These are phyloP conservation scores for Mortierella sp. DNA, from an alignment of 371 early-diverging fungal genomes.

Conservation along the genomic window DNA sequence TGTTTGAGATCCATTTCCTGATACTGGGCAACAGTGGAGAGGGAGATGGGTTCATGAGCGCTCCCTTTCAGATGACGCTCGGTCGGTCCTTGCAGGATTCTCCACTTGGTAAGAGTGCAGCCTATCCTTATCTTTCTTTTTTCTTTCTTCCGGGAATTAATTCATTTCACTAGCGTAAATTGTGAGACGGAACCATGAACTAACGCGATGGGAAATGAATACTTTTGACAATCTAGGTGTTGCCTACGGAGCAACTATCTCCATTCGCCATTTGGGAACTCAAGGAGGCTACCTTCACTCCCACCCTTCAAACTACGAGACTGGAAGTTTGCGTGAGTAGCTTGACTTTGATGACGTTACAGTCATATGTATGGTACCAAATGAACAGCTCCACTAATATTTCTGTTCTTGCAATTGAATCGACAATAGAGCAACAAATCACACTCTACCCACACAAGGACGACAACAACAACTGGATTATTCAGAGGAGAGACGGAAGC, in stretches of 20 bases:
- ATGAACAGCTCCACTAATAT: background rate
- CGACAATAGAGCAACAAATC: conserved; percentile 89
- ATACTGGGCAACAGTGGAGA: conserved; percentile 77
- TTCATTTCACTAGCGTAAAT: conserved; percentile 4
- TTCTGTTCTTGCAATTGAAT: background rate
- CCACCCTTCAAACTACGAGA: conserved; percentile 82
- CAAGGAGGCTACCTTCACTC: conserved; percentile 90
- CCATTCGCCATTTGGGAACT: conserved; percentile 80
- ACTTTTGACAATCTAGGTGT: conserved; percentile 66
- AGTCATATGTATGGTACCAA: too few relatives aligned
- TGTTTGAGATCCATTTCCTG: conserved; percentile 90
- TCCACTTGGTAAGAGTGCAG: conserved; percentile 18
- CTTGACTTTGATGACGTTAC: background rate
- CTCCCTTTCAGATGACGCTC: conserved; percentile 80
- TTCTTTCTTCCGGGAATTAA: background rate
- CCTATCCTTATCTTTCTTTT: background rate
- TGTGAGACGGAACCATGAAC: background rate
- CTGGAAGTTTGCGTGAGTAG: conserved; percentile 80
- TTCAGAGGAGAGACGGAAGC: conserved; percentile 66
- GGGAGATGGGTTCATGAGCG: conserved; percentile 86
- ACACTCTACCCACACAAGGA: conserved; percentile 92
- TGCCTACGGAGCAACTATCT: conserved; percentile 84
- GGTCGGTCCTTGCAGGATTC: conserved; percentile 57
- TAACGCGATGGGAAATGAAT: background rate
- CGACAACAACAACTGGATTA: conserved; percentile 88